Percentiles rank a stretch among this genome's conserved stretches.
These are phyloP conservation scores for Apiospora rasikravindrae DNA, from an alignment of 2,329 filamentous ascomycete genomes.

Conservation along the genomic window DNA sequence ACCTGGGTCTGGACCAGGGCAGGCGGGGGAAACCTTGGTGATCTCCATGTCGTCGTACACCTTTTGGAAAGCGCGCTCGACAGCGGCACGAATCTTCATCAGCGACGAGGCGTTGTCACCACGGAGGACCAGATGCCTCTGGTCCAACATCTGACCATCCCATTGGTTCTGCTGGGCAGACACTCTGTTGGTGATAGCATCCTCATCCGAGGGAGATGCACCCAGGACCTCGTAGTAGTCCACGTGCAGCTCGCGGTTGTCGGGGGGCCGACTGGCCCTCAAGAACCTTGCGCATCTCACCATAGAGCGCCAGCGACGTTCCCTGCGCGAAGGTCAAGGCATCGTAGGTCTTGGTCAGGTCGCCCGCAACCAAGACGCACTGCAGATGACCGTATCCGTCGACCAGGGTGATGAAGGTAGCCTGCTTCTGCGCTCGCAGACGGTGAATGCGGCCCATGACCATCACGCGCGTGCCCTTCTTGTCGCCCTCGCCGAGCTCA, in stretches of 20 bases:
- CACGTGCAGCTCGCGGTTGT: conserved; percentile 86
- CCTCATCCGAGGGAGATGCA: conserved; percentile 82
- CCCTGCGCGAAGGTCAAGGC: conserved; percentile 84
- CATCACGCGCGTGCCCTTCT: conserved; percentile 74
- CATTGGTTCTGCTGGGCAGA: conserved; percentile 52
- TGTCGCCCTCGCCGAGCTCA: conserved; percentile 60
- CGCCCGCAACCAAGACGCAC: conserved; percentile 76
- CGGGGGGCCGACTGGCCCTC: conserved; percentile 79
- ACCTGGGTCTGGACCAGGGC: conserved; percentile 95
- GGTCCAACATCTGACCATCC: conserved; percentile 74
- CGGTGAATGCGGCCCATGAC: conserved; percentile 85
- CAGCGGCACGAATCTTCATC: conserved; percentile 83
- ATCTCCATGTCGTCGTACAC: conserved; percentile 78
- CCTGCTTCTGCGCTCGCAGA: conserved; percentile 79
- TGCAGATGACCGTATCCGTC: conserved; percentile 88
- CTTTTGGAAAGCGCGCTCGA: conserved; percentile 80
- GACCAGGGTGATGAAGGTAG: conserved; percentile 84
- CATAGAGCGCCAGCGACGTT: conserved; percentile 83
- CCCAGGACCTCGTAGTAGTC: conserved; percentile 86
- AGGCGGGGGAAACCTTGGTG: conserved; percentile 85
- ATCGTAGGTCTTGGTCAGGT: conserved; percentile 90
- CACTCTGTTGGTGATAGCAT: conserved; percentile 85
- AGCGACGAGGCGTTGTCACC: conserved; percentile 84
- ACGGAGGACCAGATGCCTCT: conserved; percentile 83
- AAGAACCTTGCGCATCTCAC: conserved; percentile 83